A percentile compares a stretch with the other conserved stretches of the same genome.
phyloP scores from a whole-genome alignment of 2,329 filamentous ascomycete species.

The Chrysosporium queenslandicum region DNA sequence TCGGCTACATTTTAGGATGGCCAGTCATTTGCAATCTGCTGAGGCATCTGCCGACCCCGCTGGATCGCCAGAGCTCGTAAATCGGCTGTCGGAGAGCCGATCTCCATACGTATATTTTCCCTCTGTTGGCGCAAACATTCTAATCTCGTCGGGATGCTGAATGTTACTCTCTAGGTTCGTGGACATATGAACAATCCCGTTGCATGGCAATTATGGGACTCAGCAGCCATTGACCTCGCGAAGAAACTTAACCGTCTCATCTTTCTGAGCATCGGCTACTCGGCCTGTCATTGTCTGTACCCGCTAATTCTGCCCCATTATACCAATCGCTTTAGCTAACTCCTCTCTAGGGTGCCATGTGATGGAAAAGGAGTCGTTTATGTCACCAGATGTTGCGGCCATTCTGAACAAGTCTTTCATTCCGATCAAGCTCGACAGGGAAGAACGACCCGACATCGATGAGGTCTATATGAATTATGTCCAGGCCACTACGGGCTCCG shows the following conservation, averaged over 20 bases:
- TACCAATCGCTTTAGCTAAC: conserved; percentile 13
- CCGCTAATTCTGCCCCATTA: neutral
- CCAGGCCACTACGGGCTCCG: conserved; percentile 78
- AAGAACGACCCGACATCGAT: conserved; percentile 88
- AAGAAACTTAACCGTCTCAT: conserved; percentile 75
- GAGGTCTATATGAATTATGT: conserved; percentile 98
- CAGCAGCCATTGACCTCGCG: conserved; percentile 65
- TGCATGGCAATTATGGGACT: conserved; percentile 81
- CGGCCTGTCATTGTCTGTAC: conserved; percentile 82
- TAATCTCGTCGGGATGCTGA: neutral
- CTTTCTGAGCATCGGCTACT: conserved; percentile 90
- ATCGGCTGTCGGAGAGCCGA: conserved; percentile 51
- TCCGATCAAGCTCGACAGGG: conserved; percentile 83
- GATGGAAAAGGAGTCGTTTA: conserved; percentile 87
- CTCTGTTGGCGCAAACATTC: neutral
- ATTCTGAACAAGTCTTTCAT: conserved; percentile 82
- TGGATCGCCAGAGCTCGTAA: conserved; percentile 35
- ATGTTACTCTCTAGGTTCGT: conserved; percentile 45
- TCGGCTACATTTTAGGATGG: conserved; percentile 20
- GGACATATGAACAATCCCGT: conserved; percentile 72
- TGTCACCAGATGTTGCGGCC: conserved; percentile 66
- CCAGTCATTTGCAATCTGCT: conserved; percentile 23
- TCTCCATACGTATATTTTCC: conserved; percentile 53
- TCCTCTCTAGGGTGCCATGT: conserved; percentile 61
- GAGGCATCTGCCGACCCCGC: conserved; percentile 17